phyloP scores from a whole-genome alignment of 2,329 filamentous ascomycete genomes.

The Davidsoniella eucalypti region DNA sequence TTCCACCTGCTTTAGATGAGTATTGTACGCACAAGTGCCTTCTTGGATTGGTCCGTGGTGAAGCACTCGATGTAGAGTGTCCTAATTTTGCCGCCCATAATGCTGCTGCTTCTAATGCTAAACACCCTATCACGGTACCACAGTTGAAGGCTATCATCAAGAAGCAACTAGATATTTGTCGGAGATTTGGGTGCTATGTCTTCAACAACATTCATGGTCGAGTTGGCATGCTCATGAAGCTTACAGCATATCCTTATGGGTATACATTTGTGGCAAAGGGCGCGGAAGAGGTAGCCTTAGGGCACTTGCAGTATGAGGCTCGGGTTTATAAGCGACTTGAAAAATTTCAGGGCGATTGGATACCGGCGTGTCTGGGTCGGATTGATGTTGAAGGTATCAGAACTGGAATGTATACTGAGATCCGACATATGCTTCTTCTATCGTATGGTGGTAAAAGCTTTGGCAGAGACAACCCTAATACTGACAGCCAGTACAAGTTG shows the following conservation, averaged over 20 bases:
- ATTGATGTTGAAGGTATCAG: neutral
- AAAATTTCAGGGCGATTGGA: neutral
- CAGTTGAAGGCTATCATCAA: neutral
- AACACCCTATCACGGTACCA: neutral
- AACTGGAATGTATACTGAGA: too few relatives aligned
- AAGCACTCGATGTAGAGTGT: neutral
- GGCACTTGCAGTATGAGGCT: neutral
- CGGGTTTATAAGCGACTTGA: neutral
- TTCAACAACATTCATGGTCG: neutral
- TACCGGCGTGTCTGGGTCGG: neutral
- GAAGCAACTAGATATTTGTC: neutral
- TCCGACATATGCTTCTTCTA: too few relatives aligned
- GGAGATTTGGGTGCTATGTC: neutral
- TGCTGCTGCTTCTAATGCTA: neutral
- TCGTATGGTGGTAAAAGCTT: too few relatives aligned
- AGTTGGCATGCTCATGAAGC: neutral
- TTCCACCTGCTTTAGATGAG: neutral
- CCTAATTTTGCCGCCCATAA: neutral
- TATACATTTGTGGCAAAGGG: neutral
- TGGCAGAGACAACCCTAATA: too few relatives aligned
- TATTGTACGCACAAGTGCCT: neutral
- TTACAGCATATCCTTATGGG: neutral
- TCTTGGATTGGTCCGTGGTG: neutral
- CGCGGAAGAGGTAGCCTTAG: neutral
- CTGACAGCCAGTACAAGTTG: too few relatives aligned